A percentile compares a stretch with the other conserved stretches of the same genome.
These are phyloP conservation scores for Ascochyta viciae-villosae DNA, from an alignment of 2,329 filamentous ascomycete species.

Conservation along the genomic window DNA sequence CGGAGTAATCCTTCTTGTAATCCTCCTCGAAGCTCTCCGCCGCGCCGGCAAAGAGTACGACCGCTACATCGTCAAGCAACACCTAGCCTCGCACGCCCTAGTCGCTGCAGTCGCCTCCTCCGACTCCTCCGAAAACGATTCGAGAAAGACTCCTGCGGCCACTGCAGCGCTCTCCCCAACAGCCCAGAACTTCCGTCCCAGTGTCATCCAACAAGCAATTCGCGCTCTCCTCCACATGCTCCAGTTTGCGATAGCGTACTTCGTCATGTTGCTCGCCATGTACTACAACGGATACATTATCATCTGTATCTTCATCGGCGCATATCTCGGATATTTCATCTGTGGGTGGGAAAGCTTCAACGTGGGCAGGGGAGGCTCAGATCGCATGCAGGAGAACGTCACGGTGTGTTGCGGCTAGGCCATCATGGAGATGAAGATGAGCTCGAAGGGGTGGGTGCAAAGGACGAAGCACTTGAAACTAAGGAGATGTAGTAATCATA, in stretches of 20 bases:
- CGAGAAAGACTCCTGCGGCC: constrained; percentile 18
- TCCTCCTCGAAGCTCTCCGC: constrained; percentile 75
- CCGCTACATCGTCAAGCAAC: constrained; percentile 65
- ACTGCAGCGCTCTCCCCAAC: constrained; percentile 5
- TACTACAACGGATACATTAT: constrained; percentile 77
- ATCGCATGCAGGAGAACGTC: constrained; percentile 45
- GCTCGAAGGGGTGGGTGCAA: background rate
- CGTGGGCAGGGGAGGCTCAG: constrained; percentile 30
- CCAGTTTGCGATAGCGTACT: constrained; percentile 80
- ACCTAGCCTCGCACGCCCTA: constrained; percentile 39
- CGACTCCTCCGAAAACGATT: constrained; percentile 23
- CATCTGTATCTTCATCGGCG: constrained; percentile 49
- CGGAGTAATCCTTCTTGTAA: constrained; percentile 75
- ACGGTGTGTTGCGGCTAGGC: constrained; percentile 45
- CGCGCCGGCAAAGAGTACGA: constrained; percentile 78
- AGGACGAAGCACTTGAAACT: background rate
- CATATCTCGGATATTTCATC: constrained; percentile 46
- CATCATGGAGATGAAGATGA: background rate
- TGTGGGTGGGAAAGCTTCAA: constrained; percentile 47
- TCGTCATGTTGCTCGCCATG: constrained; percentile 77
- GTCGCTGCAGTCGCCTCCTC: constrained; percentile 14
- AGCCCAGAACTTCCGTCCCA: constrained; percentile 58
- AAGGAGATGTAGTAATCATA: background rate
- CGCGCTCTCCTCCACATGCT: constrained; percentile 74
- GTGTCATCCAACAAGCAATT: constrained; percentile 70